phyloP scores from a whole-genome alignment of 2,329 filamentous ascomycete genomes.

The Penicillium sp. region DNA sequence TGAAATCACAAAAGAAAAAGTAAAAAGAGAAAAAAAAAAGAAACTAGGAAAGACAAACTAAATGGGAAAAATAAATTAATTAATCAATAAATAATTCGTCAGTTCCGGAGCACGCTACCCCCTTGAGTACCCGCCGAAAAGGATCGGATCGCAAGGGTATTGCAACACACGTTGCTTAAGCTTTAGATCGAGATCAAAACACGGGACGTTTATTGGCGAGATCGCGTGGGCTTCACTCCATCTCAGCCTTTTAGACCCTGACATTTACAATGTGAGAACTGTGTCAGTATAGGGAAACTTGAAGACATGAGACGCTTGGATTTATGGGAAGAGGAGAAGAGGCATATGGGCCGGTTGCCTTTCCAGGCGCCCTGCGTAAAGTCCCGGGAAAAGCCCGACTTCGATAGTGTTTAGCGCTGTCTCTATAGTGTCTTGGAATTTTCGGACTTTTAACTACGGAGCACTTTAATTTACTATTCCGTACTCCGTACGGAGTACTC shows the following conservation, averaged over 20 bases:
- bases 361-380: slow-evolving; percentile 24
- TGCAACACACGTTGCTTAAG: slow-evolving; percentile 19
- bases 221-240: slow-evolving; percentile 15
- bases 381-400: not conserved
- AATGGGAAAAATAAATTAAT: not conserved
- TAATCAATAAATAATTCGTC: slow-evolving; percentile 1
- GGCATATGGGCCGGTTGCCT: slow-evolving; percentile 17
- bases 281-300: not conserved
- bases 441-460: not conserved
- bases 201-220: slow-evolving; percentile 21
- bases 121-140: slow-evolving; percentile 15
- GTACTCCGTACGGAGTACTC: too few species aligned
- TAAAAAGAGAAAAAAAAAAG: not conserved
- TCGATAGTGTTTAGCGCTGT: not conserved
- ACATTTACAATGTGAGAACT: not conserved
- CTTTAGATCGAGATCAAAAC: slow-evolving; percentile 29
- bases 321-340: not conserved
- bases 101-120: slow-evolving; percentile 16
- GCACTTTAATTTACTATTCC: too few species aligned
- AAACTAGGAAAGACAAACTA: not conserved
- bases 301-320: slow-evolving; percentile 5
- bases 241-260: not conserved
- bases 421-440: not conserved
- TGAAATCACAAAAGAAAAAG: slow-evolving; percentile 6
- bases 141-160: slow-evolving; percentile 10